Conservation (phyloP, 495 filamentous ascomycete species). For the Platismatia glauca region DNA sequence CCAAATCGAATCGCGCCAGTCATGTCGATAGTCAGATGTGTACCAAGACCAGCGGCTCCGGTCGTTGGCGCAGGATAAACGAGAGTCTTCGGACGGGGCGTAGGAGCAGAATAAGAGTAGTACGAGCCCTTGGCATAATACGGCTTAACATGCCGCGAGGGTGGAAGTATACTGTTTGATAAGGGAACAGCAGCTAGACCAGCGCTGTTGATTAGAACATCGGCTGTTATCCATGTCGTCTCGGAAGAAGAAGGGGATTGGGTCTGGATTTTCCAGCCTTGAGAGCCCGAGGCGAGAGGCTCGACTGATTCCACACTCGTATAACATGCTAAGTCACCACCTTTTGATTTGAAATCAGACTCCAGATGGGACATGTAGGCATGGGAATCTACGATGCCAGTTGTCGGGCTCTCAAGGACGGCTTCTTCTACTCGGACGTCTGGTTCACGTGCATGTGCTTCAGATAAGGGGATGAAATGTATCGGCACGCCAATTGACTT, state of each 20-base stretch:
- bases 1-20: conserved; percentile 81
- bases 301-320: conserved; percentile 53
- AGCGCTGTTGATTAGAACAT: conserved; percentile 75
- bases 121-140: conserved; percentile 94
- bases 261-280: conserved; percentile 49
- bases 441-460: conserved; percentile 61
- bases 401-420: conserved; percentile 71
- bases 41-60: conserved; percentile 77
- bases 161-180: conserved; percentile 73
- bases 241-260: conserved; percentile 37
- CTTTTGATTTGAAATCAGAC: conserved; percentile 64
- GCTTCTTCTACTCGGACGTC: conserved; percentile 59
- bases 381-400: conserved; percentile 88
- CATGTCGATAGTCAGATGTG: conserved; percentile 88
- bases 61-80: conserved; percentile 80
- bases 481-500: conserved; percentile 61
- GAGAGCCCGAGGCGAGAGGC: conserved; percentile 37
- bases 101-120: conserved; percentile 67
- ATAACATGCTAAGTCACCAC: conserved; percentile 62
- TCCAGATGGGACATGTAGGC: conserved; percentile 70
- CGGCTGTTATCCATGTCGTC: conserved; percentile 53
- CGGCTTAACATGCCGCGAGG: conserved; percentile 45
- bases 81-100: conserved; percentile 60
- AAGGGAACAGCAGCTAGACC: conserved; percentile 68
- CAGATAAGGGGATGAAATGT: conserved; percentile 51